Base-by-base conservation (phyloP, 352 stramenopile species). In the Lagenidium giganteum region DNA sequence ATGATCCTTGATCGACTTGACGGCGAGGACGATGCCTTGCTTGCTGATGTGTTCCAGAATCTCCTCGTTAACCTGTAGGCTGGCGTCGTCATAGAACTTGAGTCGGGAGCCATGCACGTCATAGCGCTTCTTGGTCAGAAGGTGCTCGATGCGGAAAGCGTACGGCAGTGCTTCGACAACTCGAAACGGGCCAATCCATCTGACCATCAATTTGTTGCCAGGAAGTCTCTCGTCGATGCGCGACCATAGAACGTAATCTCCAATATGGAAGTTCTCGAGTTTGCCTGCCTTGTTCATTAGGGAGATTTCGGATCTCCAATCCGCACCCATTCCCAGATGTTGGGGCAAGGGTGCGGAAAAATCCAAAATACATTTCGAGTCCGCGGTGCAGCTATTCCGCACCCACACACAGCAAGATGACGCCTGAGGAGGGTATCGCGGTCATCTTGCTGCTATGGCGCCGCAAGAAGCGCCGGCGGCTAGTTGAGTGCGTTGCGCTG, bases 161-260 rank as follows among this genome's bases (percentile, higher is more conserved):
- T 62, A 54, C 20, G 40, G 18, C 9, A 55, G 31, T 1, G 41
- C 49, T 39, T 41, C 13, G 9, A 33, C 39, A 5, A 71, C 48
- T 5, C 42, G 29, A 28, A 61, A 70, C 1, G 50, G 50, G 0
- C 61, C 65, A 8, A 67, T 44, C 61, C 54, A 72, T 20, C 47
- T 69, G 2, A 65, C 49, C 11, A 64, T 13, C 8, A 68, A 25
- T 40, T 70, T 76, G 38, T 55, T 14, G 8, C 48, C 17, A 20
- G 57, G 40, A 5, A 17, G n/a, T 14, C 54, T 57, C 21, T 47
- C 23, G 41, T 70, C 53, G 3, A 64, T 50, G 12, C 60, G 34
- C 5, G 61, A 70, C n/a, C 60, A 23, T 11, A 70, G 18, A 4
- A 72, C 65, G 27, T 53, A 64, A 32, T 71, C 57, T 14, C 57